These are phyloP conservation scores for Curvularia sp. DNA, from an alignment of 2,329 filamentous ascomycete genomes.

Conservation along the genomic window DNA sequence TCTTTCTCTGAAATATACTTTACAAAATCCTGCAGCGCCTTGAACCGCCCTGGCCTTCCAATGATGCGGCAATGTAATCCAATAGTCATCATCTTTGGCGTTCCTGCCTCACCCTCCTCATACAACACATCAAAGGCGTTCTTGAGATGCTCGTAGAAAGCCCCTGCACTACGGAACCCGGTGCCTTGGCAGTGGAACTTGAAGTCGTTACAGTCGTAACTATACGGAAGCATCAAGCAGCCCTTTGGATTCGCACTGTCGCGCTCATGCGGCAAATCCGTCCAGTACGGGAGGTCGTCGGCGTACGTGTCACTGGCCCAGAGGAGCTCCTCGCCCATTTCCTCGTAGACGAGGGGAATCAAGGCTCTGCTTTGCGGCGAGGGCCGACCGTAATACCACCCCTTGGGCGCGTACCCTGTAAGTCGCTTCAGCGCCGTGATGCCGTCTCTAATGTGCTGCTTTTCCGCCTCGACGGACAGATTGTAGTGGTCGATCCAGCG, in stretches of 20 bases:
- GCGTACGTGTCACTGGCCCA: conserved; percentile 62
- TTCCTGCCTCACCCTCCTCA: conserved; percentile 55
- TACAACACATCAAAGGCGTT: conserved; percentile 63
- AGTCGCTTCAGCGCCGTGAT: conserved; percentile 54
- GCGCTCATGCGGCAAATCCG: conserved; percentile 60
- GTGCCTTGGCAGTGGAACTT: conserved; percentile 55
- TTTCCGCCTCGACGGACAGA: conserved; percentile 57
- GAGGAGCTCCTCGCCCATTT: conserved; percentile 60
- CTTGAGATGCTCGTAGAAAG: conserved; percentile 58
- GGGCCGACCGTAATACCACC: conserved; percentile 60
- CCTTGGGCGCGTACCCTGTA: conserved; percentile 57
- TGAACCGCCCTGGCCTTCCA: conserved; percentile 61
- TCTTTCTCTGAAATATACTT: conserved; percentile 62
- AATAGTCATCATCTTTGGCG: conserved; percentile 62
- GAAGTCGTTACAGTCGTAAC: conserved; percentile 64
- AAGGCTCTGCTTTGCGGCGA: conserved; percentile 57
- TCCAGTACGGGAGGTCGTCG: conserved; percentile 65
- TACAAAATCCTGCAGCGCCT: conserved; percentile 61
- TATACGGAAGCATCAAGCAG: conserved; percentile 63
- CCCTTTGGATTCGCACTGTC: conserved; percentile 53
- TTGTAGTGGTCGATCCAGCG: conserved; percentile 62
- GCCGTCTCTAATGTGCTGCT: conserved; percentile 56
- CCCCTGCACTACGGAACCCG: conserved; percentile 56
- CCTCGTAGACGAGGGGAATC: conserved; percentile 61
- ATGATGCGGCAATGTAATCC: conserved; percentile 62